Evolutionary conservation across 2,329 filamentous ascomycete species (phyloP).

Genomic region (Paecilomyces variotii): DNA sequence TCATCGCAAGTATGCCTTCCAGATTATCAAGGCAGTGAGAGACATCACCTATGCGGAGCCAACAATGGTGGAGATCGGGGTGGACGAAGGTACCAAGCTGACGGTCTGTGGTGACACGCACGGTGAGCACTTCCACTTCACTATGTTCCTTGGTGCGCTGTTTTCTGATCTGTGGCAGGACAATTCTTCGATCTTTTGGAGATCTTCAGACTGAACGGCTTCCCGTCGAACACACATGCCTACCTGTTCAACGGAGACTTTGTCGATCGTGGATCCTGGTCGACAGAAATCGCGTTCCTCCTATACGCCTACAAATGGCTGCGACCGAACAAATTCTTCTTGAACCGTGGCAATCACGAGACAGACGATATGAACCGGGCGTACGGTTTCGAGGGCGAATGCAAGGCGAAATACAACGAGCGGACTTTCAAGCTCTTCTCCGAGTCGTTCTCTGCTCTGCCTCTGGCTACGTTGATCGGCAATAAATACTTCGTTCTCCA

Average conservation of each 20-base stretch:
- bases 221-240: constrained; percentile 74
- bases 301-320: constrained; percentile 97
- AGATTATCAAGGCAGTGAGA: constrained; percentile 85
- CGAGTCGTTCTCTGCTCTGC: constrained; percentile 91
- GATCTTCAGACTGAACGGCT: constrained; percentile 86
- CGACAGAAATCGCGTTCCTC: constrained; percentile 87
- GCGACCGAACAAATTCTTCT: constrained; percentile 76
- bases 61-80: constrained; percentile 91
- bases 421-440: constrained; percentile 95
- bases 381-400: constrained; percentile 97
- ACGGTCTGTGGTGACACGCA: constrained; percentile 98
- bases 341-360: constrained; percentile 97
- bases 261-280: constrained; percentile 96
- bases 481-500: constrained; percentile 87
- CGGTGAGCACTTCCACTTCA: constrained; percentile 45
- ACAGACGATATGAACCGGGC: constrained; percentile 99
- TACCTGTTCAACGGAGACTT: constrained; percentile 99
- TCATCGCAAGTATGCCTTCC: constrained; percentile 93
- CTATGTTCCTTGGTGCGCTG: not conserved
- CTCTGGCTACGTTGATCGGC: constrained; percentile 84
- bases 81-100: constrained; percentile 67
- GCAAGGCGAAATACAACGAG: constrained; percentile 96
- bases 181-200: constrained; percentile 98
- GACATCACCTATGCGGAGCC: constrained; percentile 85
- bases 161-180: constrained; percentile 43